phyloP scores from a whole-genome alignment of 805 yeast genomes.

The Sporopachydermia lactativora region DNA sequence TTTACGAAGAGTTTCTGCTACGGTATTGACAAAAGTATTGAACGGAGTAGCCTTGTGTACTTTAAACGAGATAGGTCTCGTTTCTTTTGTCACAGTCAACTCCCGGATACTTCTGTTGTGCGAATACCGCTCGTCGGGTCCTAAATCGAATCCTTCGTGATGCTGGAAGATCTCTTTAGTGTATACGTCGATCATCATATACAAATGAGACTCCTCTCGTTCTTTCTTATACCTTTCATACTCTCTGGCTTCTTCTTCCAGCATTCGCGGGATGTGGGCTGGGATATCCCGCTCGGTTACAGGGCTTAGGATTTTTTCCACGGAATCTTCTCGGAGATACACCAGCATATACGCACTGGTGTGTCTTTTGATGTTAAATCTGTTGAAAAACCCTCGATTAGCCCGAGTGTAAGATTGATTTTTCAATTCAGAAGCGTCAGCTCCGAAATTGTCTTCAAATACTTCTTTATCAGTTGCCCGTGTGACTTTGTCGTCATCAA shows the following conservation, averaged over 20 bases:
- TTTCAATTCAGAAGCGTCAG: slow-evolving; percentile 46
- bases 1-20: slow-evolving; percentile 29
- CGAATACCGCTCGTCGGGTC: slow-evolving; percentile 29
- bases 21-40: slow-evolving; percentile 31
- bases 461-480: slow-evolving; percentile 75
- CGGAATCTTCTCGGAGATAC: slow-evolving; percentile 55
- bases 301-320: slow-evolving; percentile 44
- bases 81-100: slow-evolving; percentile 19
- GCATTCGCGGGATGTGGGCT: slow-evolving; percentile 46
- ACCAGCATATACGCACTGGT: slow-evolving; percentile 97
- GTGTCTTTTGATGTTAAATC: slow-evolving; percentile 47
- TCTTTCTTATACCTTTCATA: slow-evolving; percentile 40
- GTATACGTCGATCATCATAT: slow-evolving; percentile 41
- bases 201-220: slow-evolving; percentile 58
- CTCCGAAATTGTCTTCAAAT: slow-evolving; percentile 86
- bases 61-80: slow-evolving; percentile 35
- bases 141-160: slow-evolving; percentile 64
- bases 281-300: slow-evolving; percentile 48
- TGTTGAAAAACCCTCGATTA: slow-evolving; percentile 8
- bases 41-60: slow-evolving; percentile 44
- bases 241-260: slow-evolving; percentile 48
- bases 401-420: slow-evolving; percentile 38
- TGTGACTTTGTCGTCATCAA: slow-evolving; percentile 94
- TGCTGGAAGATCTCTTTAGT: slow-evolving; percentile 38
- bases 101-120: slow-evolving; percentile 3